Evolutionary conservation across 2,329 filamentous ascomycete genomes (phyloP).

Genomic region (Ceratocystiopsis minuta): DNA sequence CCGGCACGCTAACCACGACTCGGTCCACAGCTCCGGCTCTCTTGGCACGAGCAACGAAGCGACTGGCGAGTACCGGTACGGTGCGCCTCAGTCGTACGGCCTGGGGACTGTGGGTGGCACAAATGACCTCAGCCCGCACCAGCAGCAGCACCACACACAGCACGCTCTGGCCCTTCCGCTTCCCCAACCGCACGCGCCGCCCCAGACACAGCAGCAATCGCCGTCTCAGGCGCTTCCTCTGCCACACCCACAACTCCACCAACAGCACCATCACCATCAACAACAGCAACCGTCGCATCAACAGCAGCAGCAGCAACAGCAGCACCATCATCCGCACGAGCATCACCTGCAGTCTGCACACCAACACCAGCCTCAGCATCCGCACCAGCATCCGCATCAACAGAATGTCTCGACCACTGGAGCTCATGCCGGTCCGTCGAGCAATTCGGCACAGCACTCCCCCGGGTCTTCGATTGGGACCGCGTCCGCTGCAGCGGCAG

Average conservation of each 20-base stretch:
- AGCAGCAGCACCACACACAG: constrained; percentile 11
- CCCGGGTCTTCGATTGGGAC: no score
- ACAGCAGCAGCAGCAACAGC: constrained; percentile 1
- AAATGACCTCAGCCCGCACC: constrained; percentile 19
- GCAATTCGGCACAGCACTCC: no score
- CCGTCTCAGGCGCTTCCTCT: background rate
- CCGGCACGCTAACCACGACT: constrained; percentile 34
- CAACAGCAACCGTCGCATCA: constrained; percentile 6
- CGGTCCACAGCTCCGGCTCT: constrained; percentile 31
- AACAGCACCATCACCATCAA: constrained; percentile 8
- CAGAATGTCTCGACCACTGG: background rate
- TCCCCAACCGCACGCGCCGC: background rate
- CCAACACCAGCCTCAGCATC: background rate
- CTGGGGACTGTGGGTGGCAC: constrained; percentile 16
- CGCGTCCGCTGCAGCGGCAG: no score
- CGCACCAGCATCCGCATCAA: constrained; percentile 1
- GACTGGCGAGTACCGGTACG: constrained; percentile 38
- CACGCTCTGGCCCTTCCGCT: background rate
- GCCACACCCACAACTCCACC: constrained; percentile 1
- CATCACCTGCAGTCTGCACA: constrained; percentile 1
- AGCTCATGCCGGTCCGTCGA: no score
- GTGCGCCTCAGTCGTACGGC: constrained; percentile 19
- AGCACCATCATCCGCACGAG: constrained; percentile 6
- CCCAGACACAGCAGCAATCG: background rate
- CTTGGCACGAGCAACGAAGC: constrained; percentile 27